A percentile compares a stretch with the other conserved stretches of the same genome.
Evolutionary conservation across 192 early-diverging fungal species (phyloP).

Genomic region (Entomortierella beljakovae): DNA sequence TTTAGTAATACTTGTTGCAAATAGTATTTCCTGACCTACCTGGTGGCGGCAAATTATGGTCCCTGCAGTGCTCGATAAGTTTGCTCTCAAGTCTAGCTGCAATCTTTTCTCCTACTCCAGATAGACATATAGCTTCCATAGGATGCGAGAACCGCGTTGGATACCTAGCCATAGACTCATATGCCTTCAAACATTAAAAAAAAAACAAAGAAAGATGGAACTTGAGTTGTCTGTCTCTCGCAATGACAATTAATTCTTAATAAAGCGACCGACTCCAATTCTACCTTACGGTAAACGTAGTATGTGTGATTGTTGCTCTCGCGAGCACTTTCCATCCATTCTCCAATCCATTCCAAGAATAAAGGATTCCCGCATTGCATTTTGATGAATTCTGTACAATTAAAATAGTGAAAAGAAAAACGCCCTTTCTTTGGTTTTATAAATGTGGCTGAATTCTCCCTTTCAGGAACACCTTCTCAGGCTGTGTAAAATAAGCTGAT

Average conservation of each 20-base stretch:
- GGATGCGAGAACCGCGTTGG: constrained; percentile 70
- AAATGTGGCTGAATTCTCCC: no score
- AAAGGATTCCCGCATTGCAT: constrained; percentile 75
- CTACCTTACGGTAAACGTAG: constrained; percentile 68
- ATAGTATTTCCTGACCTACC: no score
- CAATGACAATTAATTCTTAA: no score
- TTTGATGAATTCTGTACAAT: not conserved
- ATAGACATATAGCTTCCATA: constrained; percentile 65
- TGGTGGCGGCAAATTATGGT: constrained; percentile 61
- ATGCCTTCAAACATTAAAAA: constrained; percentile 58
- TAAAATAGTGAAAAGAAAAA: not conserved
- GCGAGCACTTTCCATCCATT: constrained; percentile 72
- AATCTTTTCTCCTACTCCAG: constrained; percentile 73
- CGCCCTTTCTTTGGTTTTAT: no score
- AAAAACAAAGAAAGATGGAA: not conserved
- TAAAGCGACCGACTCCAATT: not conserved
- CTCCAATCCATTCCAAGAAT: constrained; percentile 73
- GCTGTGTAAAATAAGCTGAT: no score
- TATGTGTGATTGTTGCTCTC: constrained; percentile 61
- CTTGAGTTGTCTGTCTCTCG: not conserved
- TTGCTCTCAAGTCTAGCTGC: constrained; percentile 63
- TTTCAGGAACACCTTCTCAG: no score
- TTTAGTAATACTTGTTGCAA: no score
- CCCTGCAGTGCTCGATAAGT: constrained; percentile 65
- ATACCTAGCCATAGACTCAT: constrained; percentile 69